Evolutionary conservation across 2,329 filamentous ascomycete species (phyloP).

Genomic region (Aureobasidium leucospermi): DNA sequence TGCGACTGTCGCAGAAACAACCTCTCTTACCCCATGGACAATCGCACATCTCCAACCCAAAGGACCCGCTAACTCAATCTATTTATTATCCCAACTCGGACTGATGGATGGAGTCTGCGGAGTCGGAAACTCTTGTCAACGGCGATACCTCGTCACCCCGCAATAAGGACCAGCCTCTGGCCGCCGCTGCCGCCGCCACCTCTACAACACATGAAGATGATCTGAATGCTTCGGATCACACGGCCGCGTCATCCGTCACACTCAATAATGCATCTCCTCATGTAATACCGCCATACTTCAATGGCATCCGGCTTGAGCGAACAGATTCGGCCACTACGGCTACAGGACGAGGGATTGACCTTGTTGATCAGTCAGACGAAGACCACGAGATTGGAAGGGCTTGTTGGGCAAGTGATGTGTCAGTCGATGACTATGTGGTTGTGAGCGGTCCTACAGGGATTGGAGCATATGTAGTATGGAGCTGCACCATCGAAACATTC

Average conservation of each 20-base stretch:
- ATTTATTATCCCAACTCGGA: not conserved
- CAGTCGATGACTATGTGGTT: slow-evolving; percentile 55
- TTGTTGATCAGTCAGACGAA: slow-evolving; percentile 59
- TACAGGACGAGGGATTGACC: slow-evolving; percentile 40
- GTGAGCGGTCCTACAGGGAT: slow-evolving; percentile 52
- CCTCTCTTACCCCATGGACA: slow-evolving; percentile 25
- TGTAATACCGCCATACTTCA: slow-evolving; percentile 39
- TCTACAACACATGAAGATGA: not conserved
- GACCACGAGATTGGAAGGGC: slow-evolving; percentile 49
- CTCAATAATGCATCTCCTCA: not conserved
- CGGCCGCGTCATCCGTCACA: slow-evolving; percentile 3
- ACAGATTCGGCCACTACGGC: slow-evolving; percentile 25
- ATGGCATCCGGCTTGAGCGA: slow-evolving; percentile 30
- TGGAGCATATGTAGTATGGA: slow-evolving; percentile 95
- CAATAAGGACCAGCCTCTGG: slow-evolving; percentile 10
- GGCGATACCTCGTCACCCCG: slow-evolving; percentile 13
- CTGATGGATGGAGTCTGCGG: slow-evolving; percentile 14
- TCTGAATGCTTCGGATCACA: not conserved
- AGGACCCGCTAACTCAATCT: not conserved
- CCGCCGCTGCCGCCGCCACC: slow-evolving; percentile 7
- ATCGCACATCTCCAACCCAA: not conserved
- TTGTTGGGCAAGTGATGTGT: slow-evolving; percentile 56
- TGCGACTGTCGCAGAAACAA: not conserved
- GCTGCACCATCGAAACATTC: slow-evolving; percentile 78
- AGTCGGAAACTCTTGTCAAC: slow-evolving; percentile 13